Conservation (phyloP, 306 rosid genomes). For the Myrica gale region DNA sequence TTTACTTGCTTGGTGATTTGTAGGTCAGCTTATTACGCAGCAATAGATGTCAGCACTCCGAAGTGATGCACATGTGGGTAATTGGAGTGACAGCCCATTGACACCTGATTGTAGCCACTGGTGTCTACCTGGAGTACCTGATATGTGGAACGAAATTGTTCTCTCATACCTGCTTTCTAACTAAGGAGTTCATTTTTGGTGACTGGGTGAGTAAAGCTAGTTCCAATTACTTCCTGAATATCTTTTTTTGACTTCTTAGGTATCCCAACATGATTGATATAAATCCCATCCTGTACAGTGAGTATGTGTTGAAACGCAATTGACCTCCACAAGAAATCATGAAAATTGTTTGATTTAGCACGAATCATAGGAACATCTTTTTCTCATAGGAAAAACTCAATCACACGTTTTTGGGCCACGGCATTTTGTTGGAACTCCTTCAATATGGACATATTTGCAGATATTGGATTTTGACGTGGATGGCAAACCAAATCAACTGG, state of each 20-base stretch:
- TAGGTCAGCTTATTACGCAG: no score
- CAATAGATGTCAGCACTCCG: constrained; percentile 57
- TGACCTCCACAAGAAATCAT: no score
- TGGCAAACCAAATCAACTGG: no score
- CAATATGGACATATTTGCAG: no score
- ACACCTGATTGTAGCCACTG: constrained; percentile 80
- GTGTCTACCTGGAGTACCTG: constrained; percentile 92
- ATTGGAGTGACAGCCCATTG: constrained; percentile 61
- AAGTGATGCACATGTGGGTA: constrained; percentile 81
- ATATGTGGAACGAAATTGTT: constrained; percentile 77
- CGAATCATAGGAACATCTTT: no score
- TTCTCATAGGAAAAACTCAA: no score
- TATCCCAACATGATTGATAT: constrained; percentile 17
- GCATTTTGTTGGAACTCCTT: no score
- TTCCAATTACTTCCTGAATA: constrained; percentile 13
- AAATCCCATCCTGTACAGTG: background rate
- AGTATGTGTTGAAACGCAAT: background rate
- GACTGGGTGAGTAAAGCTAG: constrained; percentile 29
- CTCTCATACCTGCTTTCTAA: constrained; percentile 50
- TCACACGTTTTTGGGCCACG: no score
- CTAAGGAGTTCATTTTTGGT: constrained; percentile 32
- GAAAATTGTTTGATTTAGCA: no score
- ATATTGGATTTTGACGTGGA: no score
- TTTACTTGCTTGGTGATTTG: no score
- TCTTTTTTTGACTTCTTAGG: background rate